Evolutionary conservation across 179 eudicot species (phyloP).

Genomic region (Nepenthes alata): DNA sequence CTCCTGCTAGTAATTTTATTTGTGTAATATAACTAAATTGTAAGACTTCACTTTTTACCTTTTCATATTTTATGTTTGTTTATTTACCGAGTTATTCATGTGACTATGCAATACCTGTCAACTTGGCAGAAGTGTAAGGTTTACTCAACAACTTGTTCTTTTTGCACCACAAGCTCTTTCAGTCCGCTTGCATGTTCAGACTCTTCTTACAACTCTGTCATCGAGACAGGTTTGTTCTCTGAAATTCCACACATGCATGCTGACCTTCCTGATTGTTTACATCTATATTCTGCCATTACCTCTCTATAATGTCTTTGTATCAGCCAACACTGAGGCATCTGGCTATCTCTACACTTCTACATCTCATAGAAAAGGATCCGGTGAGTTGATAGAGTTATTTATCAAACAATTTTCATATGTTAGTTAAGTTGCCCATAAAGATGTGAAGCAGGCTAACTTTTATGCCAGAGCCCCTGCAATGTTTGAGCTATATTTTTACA

Average conservation of each 20-base stretch:
- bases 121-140: slow-evolving; percentile 67
- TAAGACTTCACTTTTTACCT: neutral
- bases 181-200: slow-evolving; percentile 85
- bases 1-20: slow-evolving; percentile 2
- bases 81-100: neutral
- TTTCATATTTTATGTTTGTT: neutral
- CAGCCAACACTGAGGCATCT: slow-evolving; percentile 95
- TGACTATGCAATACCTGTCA: slow-evolving; percentile 6
- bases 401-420: neutral
- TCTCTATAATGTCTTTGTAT: slow-evolving; percentile 9
- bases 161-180: slow-evolving; percentile 97
- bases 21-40: neutral
- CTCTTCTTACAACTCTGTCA: slow-evolving; percentile 87
- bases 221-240: slow-evolving; percentile 76
- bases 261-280: neutral
- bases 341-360: slow-evolving; percentile 87
- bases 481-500: too few relatives aligned
- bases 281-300: neutral
- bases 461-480: too few relatives aligned
- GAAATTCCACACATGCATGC: neutral
- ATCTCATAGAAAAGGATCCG: slow-evolving; percentile 96
- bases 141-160: slow-evolving; percentile 93
- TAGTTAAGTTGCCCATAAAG: neutral
- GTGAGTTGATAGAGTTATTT: slow-evolving; percentile 29
- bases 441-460: too few relatives aligned